Base-by-base conservation (phyloP, 2,329 filamentous ascomycete species). In the Fusarium sp. region DNA sequence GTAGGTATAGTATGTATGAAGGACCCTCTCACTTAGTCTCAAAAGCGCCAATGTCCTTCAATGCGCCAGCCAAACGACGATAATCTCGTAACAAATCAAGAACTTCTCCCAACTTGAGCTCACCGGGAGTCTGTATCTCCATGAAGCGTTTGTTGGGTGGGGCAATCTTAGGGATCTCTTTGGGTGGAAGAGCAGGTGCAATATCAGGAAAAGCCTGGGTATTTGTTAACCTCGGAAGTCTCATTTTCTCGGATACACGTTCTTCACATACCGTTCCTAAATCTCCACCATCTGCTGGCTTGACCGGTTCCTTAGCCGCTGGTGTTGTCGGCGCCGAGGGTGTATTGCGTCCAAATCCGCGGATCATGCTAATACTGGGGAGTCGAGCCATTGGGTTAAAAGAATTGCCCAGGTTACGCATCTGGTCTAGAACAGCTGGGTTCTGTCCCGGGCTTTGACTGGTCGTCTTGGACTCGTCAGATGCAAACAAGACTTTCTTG, bases 311-410 rank as follows among this genome's bases (percentile, higher is more conserved):
- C 57, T 76, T 77, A 14, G 79, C 57, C 21, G 81, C 78, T 23
- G 84, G 79, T 11, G 78, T 67, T 20, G 76, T 62, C 2, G 77
- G 63, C 4, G 76, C 72, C 10, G 76, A 77, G 11, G 82, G 20
- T 82, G 78, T 21, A 82, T 78, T 78, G 51, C 90, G 83, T 2
- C 92, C 91, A 72, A 97, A 95, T 1, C 89, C 90, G 56, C 91
- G 88, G 70, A 96, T 90, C 75, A 90, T 86, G 56, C 87, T 86
- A 75, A 96, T 93, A 33, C 89, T 82, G 2, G 91, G 88, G 50
- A 97, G 87, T 50, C 93, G 88, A 42, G 89, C 92, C 76, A 97
- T 90, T 5, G 93, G 93, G 72, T 97, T 97, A 33, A 97, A 82
- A 1, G 90, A 90, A 76, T 87, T 96, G 36, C 93, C 90, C 62